Evolutionary conservation across 1,284 basidiomycete genomes (phyloP).

Genomic region (Leccinum olivaceoglutinosum): DNA sequence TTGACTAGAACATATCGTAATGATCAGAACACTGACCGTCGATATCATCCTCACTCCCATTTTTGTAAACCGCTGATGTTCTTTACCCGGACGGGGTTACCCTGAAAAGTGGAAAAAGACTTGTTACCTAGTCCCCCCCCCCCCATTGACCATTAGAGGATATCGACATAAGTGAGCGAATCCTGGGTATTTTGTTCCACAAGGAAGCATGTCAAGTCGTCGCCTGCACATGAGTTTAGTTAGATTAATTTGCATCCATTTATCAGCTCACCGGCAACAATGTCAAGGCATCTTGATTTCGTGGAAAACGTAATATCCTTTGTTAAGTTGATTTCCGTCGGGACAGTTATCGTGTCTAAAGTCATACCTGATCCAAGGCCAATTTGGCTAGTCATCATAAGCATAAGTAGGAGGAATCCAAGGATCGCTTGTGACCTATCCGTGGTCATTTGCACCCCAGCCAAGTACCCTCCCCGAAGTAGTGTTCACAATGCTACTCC

Average conservation of each 20-base stretch:
- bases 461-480: constrained; percentile 75
- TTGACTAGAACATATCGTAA: constrained; percentile 44
- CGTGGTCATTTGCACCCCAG: constrained; percentile 84
- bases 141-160: constrained; percentile 80
- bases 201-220: constrained; percentile 75
- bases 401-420: not conserved
- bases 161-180: constrained; percentile 49
- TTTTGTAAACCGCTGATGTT: constrained; percentile 81
- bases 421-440: constrained; percentile 38
- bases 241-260: constrained; percentile 5
- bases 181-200: constrained; percentile 54
- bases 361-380: constrained; percentile 72
- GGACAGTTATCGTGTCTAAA: constrained; percentile 72
- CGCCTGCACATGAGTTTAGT: constrained; percentile 40
- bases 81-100: constrained; percentile 71
- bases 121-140: constrained; percentile 78
- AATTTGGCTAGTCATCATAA: constrained; percentile 55
- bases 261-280: constrained; percentile 56
- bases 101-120: constrained; percentile 61
- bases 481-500: constrained; percentile 72
- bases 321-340: constrained; percentile 81
- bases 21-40: not conserved
- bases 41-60: constrained; percentile 46
- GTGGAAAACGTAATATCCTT: constrained; percentile 50
- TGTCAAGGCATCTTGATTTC: constrained; percentile 55